Evolutionary conservation across 805 yeast species (phyloP).

Genomic region (Clavispora carvajalis): DNA sequence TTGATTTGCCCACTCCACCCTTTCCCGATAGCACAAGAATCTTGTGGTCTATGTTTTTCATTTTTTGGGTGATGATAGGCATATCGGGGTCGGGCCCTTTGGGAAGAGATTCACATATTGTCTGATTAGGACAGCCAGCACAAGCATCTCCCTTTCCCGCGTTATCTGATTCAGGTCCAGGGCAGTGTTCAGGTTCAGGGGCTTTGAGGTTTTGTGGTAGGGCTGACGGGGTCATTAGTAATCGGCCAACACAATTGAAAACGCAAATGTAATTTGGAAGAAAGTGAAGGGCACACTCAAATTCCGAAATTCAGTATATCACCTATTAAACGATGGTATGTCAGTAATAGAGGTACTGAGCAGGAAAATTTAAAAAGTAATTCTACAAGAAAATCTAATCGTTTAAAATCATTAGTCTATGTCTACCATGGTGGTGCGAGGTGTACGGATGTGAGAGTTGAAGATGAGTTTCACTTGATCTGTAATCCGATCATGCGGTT

Average conservation of each 20-base stretch:
- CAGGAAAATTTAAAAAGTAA: not conserved
- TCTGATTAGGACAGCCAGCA: conserved; percentile 89
- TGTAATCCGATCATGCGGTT: conserved; percentile 4
- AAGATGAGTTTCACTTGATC: no score
- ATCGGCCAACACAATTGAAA: not conserved
- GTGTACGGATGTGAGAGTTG: conserved; percentile 2
- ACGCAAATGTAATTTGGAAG: not conserved
- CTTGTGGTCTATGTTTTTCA: conserved; percentile 69
- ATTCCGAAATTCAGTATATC: no score
- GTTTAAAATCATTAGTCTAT: not conserved
- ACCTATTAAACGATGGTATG: no score
- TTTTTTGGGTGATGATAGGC: conserved; percentile 63
- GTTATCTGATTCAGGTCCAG: conserved; percentile 90
- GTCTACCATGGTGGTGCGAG: not conserved
- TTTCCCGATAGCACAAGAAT: conserved; percentile 73
- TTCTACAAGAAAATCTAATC: not conserved
- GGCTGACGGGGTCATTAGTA: not conserved
- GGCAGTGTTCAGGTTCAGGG: conserved; percentile 96
- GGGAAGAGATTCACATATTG: conserved; percentile 80
- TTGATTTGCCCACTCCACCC: conserved; percentile 97
- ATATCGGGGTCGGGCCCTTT: conserved; percentile 96
- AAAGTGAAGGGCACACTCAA: not conserved
- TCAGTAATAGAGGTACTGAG: no score
- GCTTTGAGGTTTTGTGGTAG: conserved; percentile 31
- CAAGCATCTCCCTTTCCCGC: conserved; percentile 97